Evolutionary conservation across 768 basidiomycete genomes (phyloP), one percentile per base, ranked within the genome.

Genomic region (Clitopilus hobsonii): DNA sequence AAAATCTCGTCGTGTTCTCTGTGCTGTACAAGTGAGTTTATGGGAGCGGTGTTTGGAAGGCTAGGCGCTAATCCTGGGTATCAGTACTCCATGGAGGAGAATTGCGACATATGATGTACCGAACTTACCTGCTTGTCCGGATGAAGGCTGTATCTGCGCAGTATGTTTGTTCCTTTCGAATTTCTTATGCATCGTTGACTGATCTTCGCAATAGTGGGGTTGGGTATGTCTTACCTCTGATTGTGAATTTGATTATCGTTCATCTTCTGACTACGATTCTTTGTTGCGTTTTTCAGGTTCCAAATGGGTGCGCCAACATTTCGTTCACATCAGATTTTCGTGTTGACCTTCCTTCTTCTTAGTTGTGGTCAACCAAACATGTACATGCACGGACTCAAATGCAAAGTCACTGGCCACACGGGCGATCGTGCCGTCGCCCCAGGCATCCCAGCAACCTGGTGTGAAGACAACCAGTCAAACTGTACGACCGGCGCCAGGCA

Each of bases 331-430:
- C 6, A 16, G 10, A 20, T 20, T 11, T 4, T 3, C n/a, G 11
- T 6, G 20, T 45, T 30, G 29, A 53, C 24, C 27, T 29, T 41
- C 38, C 20, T 14, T 5, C 26, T 14, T 58, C 11, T 29, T 38
- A 76, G 80, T 10, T 83, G 81, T 57, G 81, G 81, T 23, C 63
- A 78, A 58, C 76, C 79, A 5, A 83, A 83, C 65, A 80, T 82
- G 61, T 83, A 78, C 63, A 70, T 74, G 56, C 63, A 71, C 51
- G 66, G 72, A 27, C 79, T 75, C 69, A 69, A 69, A 38, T 83
- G 80, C 70, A 72, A 67, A 22, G 80, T 83, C 14, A 75, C 77
- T 0, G 69, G 69, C 7, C 68, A 79, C 2, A 77, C 65, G 1
- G 66, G 69, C 28, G 75, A 61, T 14, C 69, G 65, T 0, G 71